Evolutionary conservation across 176 grass and related monocot species (phyloP), one percentile per base, ranked within the genome.

Genomic region (Juncus inflexus): DNA sequence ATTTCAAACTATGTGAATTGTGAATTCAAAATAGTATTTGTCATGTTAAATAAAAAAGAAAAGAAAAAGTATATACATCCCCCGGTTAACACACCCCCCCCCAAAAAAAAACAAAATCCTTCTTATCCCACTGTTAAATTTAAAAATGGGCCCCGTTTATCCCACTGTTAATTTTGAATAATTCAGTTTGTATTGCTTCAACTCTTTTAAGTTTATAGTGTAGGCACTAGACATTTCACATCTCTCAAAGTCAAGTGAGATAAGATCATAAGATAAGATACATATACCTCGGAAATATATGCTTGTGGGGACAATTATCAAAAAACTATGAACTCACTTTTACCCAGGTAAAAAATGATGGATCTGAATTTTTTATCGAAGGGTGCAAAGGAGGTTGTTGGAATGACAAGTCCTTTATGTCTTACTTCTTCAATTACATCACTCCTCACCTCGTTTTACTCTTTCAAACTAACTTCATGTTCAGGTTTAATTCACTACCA

Each of bases 341-440:
- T 59, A 71, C 68, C 68, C 15, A 71, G 68, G 55, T 71, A 60
- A 71, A 71, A 59, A 52, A 70, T 58, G 41, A 40, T 42, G 37
- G 15, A 70, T 2, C 12, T 56, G 12, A 61, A 9, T n/a, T 69
- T 69, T 69, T 35, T 28, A 55, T 69, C 56, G 54, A 69, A 11
- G 19, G 19, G 19, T 28, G 19, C 47, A 55, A 56, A 41, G 51
- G 37, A 69, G 51, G 3, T 71, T 60, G 68, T 71, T 71, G 68
- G 68, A 59, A 71, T 55, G 56, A 56, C 4, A 71, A 71, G 67
- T 71, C 54, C 54, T 43, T 71, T 71, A 55, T 71, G 68, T 71
- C 68, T 71, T 71, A 71, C 68, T 60, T 71, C 68, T 71, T 52
- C 58, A 57, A 70, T 58, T 70, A 58, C 67, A 70, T 70, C 67